Conservation (phyloP, 2,329 filamentous ascomycete genomes). For the Talaromyces sp. region DNA sequence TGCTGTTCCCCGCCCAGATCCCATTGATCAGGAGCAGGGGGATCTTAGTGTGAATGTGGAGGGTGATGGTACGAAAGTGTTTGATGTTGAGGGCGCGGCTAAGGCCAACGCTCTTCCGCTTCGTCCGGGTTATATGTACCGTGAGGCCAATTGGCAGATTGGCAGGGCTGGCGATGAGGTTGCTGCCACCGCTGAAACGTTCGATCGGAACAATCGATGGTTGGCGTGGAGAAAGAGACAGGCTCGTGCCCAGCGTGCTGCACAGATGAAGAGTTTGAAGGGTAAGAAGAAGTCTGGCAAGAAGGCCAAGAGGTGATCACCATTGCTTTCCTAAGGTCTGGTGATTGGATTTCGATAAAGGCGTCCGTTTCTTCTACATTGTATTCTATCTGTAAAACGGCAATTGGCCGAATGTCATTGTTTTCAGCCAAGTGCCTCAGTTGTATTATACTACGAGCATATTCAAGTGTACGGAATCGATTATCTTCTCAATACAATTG, state of each 20-base stretch:
- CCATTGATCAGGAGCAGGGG: conserved; percentile 17
- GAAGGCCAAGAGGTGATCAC: conserved; percentile 32
- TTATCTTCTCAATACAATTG: not conserved
- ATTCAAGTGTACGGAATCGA: not conserved
- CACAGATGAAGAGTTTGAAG: conserved; percentile 53
- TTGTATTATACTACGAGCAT: not conserved
- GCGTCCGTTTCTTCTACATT: conserved; percentile 8
- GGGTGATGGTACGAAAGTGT: conserved; percentile 20
- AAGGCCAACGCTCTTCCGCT: conserved; percentile 34
- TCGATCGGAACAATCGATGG: conserved; percentile 59
- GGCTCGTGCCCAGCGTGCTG: conserved; percentile 48
- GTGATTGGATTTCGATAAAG: not conserved
- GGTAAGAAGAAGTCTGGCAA: conserved; percentile 42
- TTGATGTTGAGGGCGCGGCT: conserved; percentile 26
- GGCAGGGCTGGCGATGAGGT: conserved; percentile 60
- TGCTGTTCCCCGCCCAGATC: conserved; percentile 41
- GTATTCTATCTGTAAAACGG: conserved; percentile 14
- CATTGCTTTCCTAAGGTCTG: conserved; percentile 7
- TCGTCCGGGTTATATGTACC: conserved; percentile 59
- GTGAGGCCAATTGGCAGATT: conserved; percentile 66
- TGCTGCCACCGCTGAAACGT: conserved; percentile 54
- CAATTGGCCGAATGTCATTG: not conserved
- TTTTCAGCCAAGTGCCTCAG: not conserved
- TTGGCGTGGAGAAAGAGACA: conserved; percentile 61
- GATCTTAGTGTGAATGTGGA: conserved; percentile 23